Conservation (phyloP, 768 basidiomycete genomes). For the Mycena rosella region DNA sequence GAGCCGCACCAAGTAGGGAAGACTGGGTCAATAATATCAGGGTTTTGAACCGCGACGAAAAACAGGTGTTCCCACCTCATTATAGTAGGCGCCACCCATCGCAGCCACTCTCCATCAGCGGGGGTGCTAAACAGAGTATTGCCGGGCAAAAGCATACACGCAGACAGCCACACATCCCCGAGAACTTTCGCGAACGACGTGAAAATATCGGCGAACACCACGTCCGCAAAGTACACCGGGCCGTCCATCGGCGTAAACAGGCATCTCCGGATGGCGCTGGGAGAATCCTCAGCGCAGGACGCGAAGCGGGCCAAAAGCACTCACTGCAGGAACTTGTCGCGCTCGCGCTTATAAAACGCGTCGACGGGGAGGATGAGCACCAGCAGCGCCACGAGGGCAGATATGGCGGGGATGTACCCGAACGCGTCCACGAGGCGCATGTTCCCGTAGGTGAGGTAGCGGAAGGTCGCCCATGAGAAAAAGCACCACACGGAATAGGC, state of each 20-base stretch:
- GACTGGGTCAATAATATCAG: constrained; percentile 55
- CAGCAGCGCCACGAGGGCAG: constrained; percentile 68
- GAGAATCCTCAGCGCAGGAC: background rate
- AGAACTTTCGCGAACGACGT: constrained; percentile 98
- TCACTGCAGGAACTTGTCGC: constrained; percentile 84
- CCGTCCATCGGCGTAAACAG: constrained; percentile 70
- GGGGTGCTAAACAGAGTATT: constrained; percentile 80
- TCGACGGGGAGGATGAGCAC: constrained; percentile 77
- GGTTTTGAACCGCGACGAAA: background rate
- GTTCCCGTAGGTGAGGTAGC: constrained; percentile 69
- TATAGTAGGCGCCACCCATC: constrained; percentile 85
- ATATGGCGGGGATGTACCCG: constrained; percentile 81
- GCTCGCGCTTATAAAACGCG: constrained; percentile 74
- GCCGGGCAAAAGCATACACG: constrained; percentile 88
- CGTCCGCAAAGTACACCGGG: constrained; percentile 88
- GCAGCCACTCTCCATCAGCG: constrained; percentile 68
- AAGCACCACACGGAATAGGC: constrained; percentile 73
- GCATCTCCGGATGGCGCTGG: constrained; percentile 82
- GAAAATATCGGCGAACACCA: constrained; percentile 94
- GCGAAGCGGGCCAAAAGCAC: constrained; percentile 42
- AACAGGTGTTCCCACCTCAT: constrained; percentile 78
- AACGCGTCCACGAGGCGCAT: constrained; percentile 75
- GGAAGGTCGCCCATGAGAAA: constrained; percentile 77
- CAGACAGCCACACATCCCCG: constrained; percentile 92
- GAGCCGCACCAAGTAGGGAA: constrained; percentile 92